A percentile compares a stretch with the other conserved stretches of the same genome.
These are phyloP conservation scores for Pseudogymnoascus sp. DNA, from an alignment of 2,329 filamentous ascomycete genomes.

Conservation along the genomic window DNA sequence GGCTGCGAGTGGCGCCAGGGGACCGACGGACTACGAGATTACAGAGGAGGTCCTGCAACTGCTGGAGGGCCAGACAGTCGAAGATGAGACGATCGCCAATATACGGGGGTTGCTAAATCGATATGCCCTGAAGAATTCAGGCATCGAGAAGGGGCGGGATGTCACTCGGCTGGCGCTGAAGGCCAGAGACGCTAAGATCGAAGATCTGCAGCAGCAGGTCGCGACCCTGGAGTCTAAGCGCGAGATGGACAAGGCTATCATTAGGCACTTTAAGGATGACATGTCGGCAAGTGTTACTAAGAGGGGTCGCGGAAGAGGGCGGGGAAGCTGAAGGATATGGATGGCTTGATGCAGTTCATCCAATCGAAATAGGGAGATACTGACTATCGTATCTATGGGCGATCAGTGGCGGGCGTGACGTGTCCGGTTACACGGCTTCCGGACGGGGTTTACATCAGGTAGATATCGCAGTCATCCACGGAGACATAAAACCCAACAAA, in stretches of 20 bases:
- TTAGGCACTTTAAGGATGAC: conserved; percentile 31
- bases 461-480: not conserved
- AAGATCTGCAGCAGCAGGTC: conserved; percentile 60
- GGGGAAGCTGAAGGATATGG: not conserved
- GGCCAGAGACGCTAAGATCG: conserved; percentile 55
- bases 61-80: conserved; percentile 37
- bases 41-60: conserved; percentile 42
- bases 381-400: not conserved
- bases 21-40: conserved; percentile 29
- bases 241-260: conserved; percentile 42
- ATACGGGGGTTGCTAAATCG: conserved; percentile 42
- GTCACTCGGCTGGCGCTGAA: conserved; percentile 54
- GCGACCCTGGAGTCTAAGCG: conserved; percentile 44
- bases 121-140: conserved; percentile 50
- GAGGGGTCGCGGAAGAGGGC: not conserved
- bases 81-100: conserved; percentile 29
- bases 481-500: not conserved
- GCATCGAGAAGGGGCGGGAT: conserved; percentile 57
- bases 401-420: conserved; percentile 1
- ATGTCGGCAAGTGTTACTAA: conserved; percentile 13
- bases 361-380: not conserved
- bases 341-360: not conserved
- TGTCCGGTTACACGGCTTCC: not conserved
- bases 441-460: not conserved
- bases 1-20: not conserved